A percentile compares a stretch with the other conserved stretches of the same genome.
Conservation (phyloP, 73 alveolate species). For the Paramecium sonneborni region DNA sequence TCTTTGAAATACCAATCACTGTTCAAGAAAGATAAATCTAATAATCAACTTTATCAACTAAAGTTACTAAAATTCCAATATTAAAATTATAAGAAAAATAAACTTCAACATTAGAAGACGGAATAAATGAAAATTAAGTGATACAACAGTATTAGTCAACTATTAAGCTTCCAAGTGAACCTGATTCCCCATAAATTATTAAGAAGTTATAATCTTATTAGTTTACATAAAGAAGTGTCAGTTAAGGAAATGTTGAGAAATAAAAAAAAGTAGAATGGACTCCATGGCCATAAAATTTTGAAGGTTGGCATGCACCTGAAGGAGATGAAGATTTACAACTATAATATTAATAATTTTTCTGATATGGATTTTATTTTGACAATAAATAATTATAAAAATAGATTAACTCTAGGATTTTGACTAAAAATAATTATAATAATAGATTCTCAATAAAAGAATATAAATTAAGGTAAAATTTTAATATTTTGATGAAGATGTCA, state of each 20-base stretch:
- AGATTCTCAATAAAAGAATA: neutral
- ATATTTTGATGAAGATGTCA: neutral
- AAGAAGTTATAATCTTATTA: neutral
- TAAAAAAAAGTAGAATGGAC: neutral
- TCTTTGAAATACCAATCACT: neutral
- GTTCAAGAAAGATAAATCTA: neutral
- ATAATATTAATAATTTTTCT: neutral
- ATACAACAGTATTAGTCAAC: neutral
- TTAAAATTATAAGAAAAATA: neutral
- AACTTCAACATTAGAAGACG: neutral
- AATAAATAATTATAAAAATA: neutral
- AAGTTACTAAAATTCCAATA: neutral
- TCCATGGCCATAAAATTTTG: neutral
- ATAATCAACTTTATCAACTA: neutral
- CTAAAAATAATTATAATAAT: neutral
- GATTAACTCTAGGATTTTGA: neutral
- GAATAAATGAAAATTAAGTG: neutral
- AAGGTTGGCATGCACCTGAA: slow-evolving; percentile 7
- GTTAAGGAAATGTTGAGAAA: neutral
- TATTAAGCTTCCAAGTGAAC: neutral
- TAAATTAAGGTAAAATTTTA: neutral
- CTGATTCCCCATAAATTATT: neutral
- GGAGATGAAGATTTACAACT: neutral
- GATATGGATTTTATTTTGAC: neutral
- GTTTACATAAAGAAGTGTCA: neutral